These are phyloP conservation scores for Pseudopyricularia cyperi DNA, from an alignment of 2,329 filamentous ascomycete genomes.

Conservation along the genomic window DNA sequence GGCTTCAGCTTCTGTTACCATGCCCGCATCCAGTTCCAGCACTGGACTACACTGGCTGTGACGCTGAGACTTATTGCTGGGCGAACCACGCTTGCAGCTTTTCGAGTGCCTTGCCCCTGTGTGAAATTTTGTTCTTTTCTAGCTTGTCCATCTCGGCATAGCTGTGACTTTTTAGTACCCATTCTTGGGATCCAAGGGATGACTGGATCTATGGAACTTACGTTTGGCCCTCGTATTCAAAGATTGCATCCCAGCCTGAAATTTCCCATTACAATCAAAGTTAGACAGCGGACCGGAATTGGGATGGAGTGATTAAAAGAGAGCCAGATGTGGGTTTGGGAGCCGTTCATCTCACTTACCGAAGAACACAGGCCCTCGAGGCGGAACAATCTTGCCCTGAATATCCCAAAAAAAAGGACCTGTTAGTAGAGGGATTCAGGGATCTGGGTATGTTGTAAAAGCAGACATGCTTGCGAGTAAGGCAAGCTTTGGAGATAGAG, in stretches of 20 bases:
- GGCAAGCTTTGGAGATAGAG: no score
- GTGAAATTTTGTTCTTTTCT: constrained; percentile 85
- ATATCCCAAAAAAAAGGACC: background rate
- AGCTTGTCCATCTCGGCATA: constrained; percentile 89
- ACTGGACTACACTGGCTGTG: background rate
- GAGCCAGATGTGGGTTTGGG: no score
- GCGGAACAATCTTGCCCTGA: constrained; percentile 66
- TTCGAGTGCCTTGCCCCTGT: constrained; percentile 73
- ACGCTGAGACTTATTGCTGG: constrained; percentile 14
- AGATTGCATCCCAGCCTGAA: constrained; percentile 88
- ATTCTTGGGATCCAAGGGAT: background rate
- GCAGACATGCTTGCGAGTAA: background rate
- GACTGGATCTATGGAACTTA: constrained; percentile 19
- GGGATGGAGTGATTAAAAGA: background rate
- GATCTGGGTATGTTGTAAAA: background rate
- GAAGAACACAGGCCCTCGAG: constrained; percentile 69
- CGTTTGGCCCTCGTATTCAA: constrained; percentile 86
- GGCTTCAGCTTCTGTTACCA: background rate
- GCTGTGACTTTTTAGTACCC: constrained; percentile 19
- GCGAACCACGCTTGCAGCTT: constrained; percentile 77
- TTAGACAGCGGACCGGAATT: background rate
- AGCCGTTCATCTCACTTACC: constrained; percentile 39
- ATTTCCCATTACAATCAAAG: background rate
- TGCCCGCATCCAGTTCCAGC: background rate
- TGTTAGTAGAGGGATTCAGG: background rate